Conservation (phyloP, 164 flowering plant species). For the Magnolia changhungtana region DNA sequence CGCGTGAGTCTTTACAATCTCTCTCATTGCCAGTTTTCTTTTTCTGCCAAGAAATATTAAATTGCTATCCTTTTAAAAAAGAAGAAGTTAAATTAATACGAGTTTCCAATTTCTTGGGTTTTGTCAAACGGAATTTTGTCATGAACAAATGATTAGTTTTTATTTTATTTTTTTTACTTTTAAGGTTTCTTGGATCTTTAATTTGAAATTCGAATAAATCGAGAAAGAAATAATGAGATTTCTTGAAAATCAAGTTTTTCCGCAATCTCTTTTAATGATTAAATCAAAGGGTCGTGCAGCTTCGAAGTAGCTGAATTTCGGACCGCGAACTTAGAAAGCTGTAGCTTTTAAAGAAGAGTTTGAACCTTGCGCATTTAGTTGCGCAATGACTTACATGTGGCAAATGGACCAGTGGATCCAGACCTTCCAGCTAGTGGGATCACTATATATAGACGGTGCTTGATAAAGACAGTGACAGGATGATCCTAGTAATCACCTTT, state of each 20-base stretch:
- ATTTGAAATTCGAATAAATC: too few species aligned
- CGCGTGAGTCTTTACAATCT: slow-evolving; percentile 16
- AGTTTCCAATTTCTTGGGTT: too few species aligned
- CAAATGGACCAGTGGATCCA: background rate
- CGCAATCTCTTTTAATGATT: background rate
- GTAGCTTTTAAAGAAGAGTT: background rate
- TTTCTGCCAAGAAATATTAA: too few species aligned
- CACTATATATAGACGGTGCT: background rate
- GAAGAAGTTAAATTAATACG: too few species aligned
- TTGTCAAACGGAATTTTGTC: too few species aligned
- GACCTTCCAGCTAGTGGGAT: background rate
- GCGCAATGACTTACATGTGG: background rate
- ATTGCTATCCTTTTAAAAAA: too few species aligned
- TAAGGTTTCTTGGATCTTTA: too few species aligned
- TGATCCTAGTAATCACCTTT: background rate
- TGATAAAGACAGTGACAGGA: background rate
- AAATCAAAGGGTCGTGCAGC: background rate
- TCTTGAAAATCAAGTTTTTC: background rate
- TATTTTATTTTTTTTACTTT: too few species aligned
- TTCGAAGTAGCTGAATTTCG: background rate
- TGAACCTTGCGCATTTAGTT: background rate
- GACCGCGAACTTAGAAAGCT: background rate
- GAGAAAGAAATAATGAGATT: too few species aligned
- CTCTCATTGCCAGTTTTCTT: too few species aligned
- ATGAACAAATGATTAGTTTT: too few species aligned